Conservation (phyloP, 2,329 filamentous ascomycete species). For the Ophiostoma ips region DNA sequence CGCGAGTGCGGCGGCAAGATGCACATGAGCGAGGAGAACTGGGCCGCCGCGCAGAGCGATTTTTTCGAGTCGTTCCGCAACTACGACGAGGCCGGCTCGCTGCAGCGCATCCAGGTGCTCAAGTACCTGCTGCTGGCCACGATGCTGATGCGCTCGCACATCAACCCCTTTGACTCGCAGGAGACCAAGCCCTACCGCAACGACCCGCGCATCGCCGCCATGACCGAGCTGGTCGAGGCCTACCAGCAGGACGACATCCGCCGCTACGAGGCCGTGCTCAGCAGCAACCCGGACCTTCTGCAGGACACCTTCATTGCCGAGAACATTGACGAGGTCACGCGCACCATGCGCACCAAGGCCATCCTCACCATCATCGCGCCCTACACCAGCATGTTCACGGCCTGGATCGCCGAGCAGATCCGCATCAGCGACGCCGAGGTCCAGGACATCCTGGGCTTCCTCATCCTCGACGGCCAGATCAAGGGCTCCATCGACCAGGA, state of each 20-base stretch:
- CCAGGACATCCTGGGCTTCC: constrained; percentile 86
- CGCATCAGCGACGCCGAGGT: constrained; percentile 77
- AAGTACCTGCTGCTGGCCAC: constrained; percentile 94
- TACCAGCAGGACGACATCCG: constrained; percentile 94
- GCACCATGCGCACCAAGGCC: constrained; percentile 95
- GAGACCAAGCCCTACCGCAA: constrained; percentile 98
- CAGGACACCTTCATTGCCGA: constrained; percentile 93
- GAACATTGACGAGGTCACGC: constrained; percentile 97
- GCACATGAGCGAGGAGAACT: constrained; percentile 99
- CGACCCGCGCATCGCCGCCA: constrained; percentile 85
- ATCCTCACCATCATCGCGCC: constrained; percentile 86
- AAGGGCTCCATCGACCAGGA: constrained; percentile 82
- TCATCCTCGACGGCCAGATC: constrained; percentile 84
- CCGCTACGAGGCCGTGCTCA: constrained; percentile 74
- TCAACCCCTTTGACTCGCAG: constrained; percentile 97
- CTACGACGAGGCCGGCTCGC: constrained; percentile 93
- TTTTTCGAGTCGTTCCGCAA: constrained; percentile 99
- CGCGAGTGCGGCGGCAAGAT: constrained; percentile 98
- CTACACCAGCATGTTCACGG: constrained; percentile 81
- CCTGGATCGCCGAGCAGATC: constrained; percentile 77
- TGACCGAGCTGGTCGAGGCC: constrained; percentile 93
- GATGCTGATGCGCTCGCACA: constrained; percentile 96
- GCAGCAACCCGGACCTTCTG: constrained; percentile 77
- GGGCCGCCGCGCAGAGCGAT: constrained; percentile 92
- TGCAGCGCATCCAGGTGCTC: constrained; percentile 91